phyloP scores from a whole-genome alignment of 352 stramenopile species.

The Globisporangium rhizosaccharum region DNA sequence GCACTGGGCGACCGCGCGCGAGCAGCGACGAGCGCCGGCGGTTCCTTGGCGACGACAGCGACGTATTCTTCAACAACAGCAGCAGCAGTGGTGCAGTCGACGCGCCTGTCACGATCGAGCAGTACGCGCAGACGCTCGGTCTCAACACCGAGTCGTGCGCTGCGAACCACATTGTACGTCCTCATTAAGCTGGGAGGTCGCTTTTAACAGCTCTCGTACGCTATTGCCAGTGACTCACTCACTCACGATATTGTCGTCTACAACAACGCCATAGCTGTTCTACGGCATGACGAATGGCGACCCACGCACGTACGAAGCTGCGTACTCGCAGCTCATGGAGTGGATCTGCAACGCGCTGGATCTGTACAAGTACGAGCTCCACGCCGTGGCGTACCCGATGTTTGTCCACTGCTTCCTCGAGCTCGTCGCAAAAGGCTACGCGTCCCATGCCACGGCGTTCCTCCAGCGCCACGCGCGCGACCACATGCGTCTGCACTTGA shows the following conservation, averaged over 20 bases:
- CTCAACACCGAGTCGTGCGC: constrained; percentile 67
- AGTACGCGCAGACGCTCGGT: constrained; percentile 55
- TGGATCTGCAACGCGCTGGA: constrained; percentile 85
- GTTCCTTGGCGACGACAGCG: constrained; percentile 21
- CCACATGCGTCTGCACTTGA: constrained; percentile 61
- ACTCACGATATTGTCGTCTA: background rate
- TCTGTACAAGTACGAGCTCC: constrained; percentile 83
- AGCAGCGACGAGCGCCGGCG: constrained; percentile 12
- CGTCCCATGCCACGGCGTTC: constrained; percentile 44
- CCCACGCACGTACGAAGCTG: constrained; percentile 53
- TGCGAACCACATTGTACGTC: constrained; percentile 67
- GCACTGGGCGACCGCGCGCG: constrained; percentile 2
- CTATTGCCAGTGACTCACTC: background rate
- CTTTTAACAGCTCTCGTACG: background rate
- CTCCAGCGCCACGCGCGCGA: constrained; percentile 54
- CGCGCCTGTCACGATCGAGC: constrained; percentile 30
- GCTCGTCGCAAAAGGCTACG: constrained; percentile 59
- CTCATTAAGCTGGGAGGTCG: no score
- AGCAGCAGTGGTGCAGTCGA: constrained; percentile 5
- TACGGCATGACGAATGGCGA: constrained; percentile 62
- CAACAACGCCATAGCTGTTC: constrained; percentile 39
- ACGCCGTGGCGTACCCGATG: constrained; percentile 69
- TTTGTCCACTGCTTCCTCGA: constrained; percentile 84
- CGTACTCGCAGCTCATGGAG: constrained; percentile 64
- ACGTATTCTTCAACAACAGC: constrained; percentile 1